Evolutionary conservation across 2,329 filamentous ascomycete species (phyloP).

Genomic region (Colletotrichum liriopes): DNA sequence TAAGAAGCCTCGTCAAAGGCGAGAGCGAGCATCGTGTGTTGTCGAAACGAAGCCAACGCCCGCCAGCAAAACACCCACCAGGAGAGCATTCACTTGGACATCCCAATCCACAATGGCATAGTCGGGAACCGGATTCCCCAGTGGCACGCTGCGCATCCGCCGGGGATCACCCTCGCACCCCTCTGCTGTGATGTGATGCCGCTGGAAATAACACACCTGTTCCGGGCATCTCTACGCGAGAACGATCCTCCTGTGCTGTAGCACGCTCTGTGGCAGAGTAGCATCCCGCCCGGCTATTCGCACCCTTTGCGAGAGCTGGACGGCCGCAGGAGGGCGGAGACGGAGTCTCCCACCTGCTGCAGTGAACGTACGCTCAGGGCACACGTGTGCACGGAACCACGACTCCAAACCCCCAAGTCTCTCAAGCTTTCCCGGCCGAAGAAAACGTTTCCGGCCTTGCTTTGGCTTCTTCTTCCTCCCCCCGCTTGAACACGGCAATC

Average conservation of each 20-base stretch:
- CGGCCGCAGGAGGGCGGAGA: neutral
- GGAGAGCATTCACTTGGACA: neutral
- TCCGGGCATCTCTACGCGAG: neutral
- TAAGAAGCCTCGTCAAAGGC: slow-evolving; percentile 13
- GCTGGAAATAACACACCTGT: neutral
- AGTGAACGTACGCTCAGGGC: slow-evolving; percentile 10
- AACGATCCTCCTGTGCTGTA: neutral
- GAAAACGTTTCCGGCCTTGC: slow-evolving; percentile 6
- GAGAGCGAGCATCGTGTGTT: neutral
- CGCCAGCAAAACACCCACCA: neutral
- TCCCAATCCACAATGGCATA: neutral
- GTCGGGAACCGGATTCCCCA: neutral
- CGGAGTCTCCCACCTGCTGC: neutral
- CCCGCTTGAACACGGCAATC: slow-evolving; percentile 9
- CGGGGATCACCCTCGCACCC: slow-evolving; percentile 5
- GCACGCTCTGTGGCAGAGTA: neutral
- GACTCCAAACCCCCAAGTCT: neutral
- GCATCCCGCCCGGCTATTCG: slow-evolving; percentile 18
- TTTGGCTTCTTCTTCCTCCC: slow-evolving; percentile 4
- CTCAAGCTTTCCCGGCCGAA: neutral
- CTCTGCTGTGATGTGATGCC: neutral
- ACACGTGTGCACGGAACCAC: slow-evolving; percentile 1
- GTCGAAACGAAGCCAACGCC: neutral
- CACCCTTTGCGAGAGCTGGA: neutral
- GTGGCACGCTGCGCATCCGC: neutral